Evolutionary conservation across 2,329 filamentous ascomycete genomes (phyloP).

Genomic region (Epichloe scottii): DNA sequence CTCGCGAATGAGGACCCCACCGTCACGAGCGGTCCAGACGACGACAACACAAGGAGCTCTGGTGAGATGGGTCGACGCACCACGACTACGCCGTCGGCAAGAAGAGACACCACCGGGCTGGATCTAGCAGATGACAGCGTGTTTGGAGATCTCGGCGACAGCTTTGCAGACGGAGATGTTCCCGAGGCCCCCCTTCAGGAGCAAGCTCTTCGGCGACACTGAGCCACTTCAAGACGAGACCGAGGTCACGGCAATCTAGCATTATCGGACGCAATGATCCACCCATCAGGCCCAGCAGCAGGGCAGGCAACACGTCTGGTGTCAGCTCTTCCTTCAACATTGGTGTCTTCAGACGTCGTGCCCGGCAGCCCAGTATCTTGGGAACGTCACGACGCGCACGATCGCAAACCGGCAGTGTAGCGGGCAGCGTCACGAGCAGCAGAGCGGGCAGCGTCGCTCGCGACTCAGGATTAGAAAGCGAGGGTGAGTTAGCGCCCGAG

Average conservation of each 20-base stretch:
- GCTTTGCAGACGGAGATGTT: conserved; percentile 27
- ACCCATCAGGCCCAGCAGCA: conserved; percentile 40
- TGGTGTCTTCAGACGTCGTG: conserved; percentile 43
- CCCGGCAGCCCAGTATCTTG: conserved; percentile 49
- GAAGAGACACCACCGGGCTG: conserved; percentile 33
- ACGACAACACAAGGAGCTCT: conserved; percentile 20
- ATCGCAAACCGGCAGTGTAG: conserved; percentile 15
- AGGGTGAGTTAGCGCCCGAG: conserved; percentile 44
- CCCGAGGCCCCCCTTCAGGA: conserved; percentile 24
- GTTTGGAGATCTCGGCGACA: conserved; percentile 32
- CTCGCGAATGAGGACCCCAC: conserved; percentile 24
- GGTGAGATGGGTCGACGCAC: conserved; percentile 26
- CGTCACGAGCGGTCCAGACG: conserved; percentile 14
- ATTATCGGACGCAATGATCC: conserved; percentile 37
- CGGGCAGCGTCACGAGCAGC: conserved; percentile 5
- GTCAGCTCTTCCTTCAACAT: conserved; percentile 41
- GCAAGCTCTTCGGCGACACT: conserved; percentile 35
- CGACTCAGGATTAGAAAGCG: conserved; percentile 26
- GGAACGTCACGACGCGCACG: conserved; percentile 35
- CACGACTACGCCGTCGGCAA: conserved; percentile 20
- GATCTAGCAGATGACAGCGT: conserved; percentile 35
- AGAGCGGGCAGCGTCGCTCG: conserved; percentile 15
- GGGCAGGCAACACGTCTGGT: conserved; percentile 33
- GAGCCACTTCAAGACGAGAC: conserved; percentile 28
- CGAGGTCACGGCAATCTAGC: conserved; percentile 35